phyloP scores from a whole-genome alignment of 345 rosid genomes.

The Psidium guajava region DNA sequence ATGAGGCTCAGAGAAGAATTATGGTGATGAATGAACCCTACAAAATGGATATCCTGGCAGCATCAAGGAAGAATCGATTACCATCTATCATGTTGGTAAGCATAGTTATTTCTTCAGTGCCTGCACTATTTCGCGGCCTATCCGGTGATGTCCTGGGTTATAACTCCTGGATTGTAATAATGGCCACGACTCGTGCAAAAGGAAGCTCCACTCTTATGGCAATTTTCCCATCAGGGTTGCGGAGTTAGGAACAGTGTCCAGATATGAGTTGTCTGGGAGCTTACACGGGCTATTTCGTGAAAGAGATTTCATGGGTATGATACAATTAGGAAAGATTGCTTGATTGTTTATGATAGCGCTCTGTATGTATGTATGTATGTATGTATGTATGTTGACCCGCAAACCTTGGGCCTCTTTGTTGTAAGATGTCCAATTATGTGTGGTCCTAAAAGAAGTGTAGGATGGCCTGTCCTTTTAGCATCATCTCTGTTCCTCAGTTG shows the following conservation, averaged over 20 bases:
- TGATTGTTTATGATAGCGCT: neutral
- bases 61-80: conserved; percentile 73
- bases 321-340: neutral
- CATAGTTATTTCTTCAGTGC: neutral
- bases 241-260: conserved; percentile 85
- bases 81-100: conserved; percentile 80
- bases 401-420: neutral
- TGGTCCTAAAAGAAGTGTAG: neutral
- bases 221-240: conserved; percentile 92
- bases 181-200: conserved; percentile 2
- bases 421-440: neutral
- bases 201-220: conserved; percentile 74
- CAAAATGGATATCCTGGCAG: conserved; percentile 88
- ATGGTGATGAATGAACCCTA: conserved; percentile 72
- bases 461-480: neutral
- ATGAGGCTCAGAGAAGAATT: conserved; percentile 78
- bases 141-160: neutral
- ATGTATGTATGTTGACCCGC: neutral
- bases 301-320: conserved; percentile 55
- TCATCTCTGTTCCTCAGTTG: neutral
- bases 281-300: conserved; percentile 93
- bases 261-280: conserved; percentile 84
- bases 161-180: neutral
- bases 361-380: neutral
- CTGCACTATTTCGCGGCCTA: neutral